Evolutionary conservation across 2,329 filamentous ascomycete species (phyloP).

Genomic region (Claviceps sp.): DNA sequence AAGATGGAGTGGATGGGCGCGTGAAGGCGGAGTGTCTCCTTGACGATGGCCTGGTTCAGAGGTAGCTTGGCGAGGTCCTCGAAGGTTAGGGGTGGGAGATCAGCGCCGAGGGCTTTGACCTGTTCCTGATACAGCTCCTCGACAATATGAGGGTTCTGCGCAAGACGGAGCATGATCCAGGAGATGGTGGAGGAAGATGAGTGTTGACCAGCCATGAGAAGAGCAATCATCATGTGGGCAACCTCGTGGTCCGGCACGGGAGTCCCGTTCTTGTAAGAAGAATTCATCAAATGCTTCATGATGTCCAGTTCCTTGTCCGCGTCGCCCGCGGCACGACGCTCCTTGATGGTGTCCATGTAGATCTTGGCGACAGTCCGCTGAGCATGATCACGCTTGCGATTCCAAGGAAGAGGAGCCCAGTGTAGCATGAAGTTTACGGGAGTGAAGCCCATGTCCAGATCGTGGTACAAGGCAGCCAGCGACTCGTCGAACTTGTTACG

Average conservation of each 20-base stretch:
- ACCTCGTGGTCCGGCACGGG: slow-evolving; percentile 72
- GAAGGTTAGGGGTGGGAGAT: slow-evolving; percentile 62
- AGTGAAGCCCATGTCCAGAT: slow-evolving; percentile 81
- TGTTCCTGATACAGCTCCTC: slow-evolving; percentile 81
- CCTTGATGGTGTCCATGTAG: slow-evolving; percentile 70
- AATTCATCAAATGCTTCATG: slow-evolving; percentile 83
- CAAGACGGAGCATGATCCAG: slow-evolving; percentile 75
- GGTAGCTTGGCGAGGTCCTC: slow-evolving; percentile 68
- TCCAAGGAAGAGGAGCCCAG: slow-evolving; percentile 82
- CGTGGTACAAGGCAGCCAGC: slow-evolving; percentile 73
- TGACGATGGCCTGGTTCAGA: slow-evolving; percentile 73
- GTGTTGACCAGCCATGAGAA: slow-evolving; percentile 87
- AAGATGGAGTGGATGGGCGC: slow-evolving; percentile 92
- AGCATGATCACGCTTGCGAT: slow-evolving; percentile 66
- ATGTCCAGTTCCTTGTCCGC: slow-evolving; percentile 54
- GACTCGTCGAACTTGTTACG: slow-evolving; percentile 67
- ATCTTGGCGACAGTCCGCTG: slow-evolving; percentile 69
- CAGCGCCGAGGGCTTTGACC: slow-evolving; percentile 54
- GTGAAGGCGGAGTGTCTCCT: slow-evolving; percentile 83
- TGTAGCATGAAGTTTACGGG: slow-evolving; percentile 84
- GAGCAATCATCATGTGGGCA: slow-evolving; percentile 86
- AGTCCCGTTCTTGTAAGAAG: slow-evolving; percentile 70
- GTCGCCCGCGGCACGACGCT: slow-evolving; percentile 43
- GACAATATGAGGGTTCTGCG: slow-evolving; percentile 60
- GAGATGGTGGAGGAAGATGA: slow-evolving; percentile 72